These are phyloP conservation scores for Scalesia atractyloides DNA, from an alignment of 129 eudicot genomes.

Conservation along the genomic window DNA sequence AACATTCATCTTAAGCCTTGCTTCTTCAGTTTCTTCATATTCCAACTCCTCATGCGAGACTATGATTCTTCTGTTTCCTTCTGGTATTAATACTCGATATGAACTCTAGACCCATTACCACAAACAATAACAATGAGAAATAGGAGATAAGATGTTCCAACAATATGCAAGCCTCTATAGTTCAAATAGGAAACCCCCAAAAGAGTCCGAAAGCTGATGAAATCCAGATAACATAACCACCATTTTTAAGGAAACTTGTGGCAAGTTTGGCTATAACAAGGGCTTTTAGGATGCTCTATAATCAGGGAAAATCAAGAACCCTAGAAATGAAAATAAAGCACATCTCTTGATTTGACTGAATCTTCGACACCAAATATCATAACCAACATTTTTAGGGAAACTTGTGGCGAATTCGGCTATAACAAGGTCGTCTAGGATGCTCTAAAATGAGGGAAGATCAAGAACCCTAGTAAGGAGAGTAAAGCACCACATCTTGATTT, in stretches of 20 bases:
- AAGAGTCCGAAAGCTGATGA: slow-evolving; percentile 89
- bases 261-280: slow-evolving; percentile 82
- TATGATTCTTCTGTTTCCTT: no score
- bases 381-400: slow-evolving; percentile 90
- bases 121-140: slow-evolving; percentile 73
- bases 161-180: slow-evolving; percentile 81
- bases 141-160: slow-evolving; percentile 65
- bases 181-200: slow-evolving; percentile 95
- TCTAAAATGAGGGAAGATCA: no score
- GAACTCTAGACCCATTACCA: slow-evolving; percentile 46
- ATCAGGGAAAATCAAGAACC: no score
- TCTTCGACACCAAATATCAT: slow-evolving; percentile 94
- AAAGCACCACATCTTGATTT: slow-evolving; percentile 86
- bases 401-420: slow-evolving; percentile 90
- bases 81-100: no score
- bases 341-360: slow-evolving; percentile 85
- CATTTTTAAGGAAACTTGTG: slow-evolving; percentile 86
- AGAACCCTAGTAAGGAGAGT: slow-evolving; percentile 70
- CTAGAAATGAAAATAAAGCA: slow-evolving; percentile 69
- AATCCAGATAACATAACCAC: slow-evolving; percentile 94
- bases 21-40: no score
- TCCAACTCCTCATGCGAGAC: no score
- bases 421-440: slow-evolving; percentile 86
- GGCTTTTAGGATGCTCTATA: slow-evolving; percentile 95
- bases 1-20: no score